phyloP scores from a whole-genome alignment of 2,329 filamentous ascomycete genomes.

The Fusarium udum region DNA sequence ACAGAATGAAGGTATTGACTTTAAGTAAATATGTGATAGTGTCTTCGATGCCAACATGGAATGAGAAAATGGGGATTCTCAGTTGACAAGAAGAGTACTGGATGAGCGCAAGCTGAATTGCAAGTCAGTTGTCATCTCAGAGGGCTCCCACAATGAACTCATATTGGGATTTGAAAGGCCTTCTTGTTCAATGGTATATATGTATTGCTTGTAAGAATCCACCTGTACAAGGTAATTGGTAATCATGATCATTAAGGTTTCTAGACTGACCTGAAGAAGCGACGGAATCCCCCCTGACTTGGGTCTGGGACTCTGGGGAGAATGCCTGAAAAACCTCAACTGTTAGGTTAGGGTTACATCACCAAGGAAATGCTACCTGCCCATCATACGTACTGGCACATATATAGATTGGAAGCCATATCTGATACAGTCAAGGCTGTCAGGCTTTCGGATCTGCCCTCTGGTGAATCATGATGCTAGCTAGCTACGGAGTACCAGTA shows the following conservation, averaged over 20 bases:
- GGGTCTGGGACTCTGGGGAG: background rate
- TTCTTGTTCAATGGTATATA: background rate
- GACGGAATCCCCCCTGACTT: background rate
- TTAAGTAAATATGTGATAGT: background rate
- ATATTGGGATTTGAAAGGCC: background rate
- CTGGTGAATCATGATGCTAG: background rate
- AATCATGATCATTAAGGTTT: background rate
- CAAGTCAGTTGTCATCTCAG: background rate
- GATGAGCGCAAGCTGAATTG: background rate
- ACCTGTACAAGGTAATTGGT: background rate
- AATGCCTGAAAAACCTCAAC: background rate
- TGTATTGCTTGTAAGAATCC: background rate
- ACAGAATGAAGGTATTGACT: background rate
- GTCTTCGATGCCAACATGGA: background rate
- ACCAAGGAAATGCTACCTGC: background rate
- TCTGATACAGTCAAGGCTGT: background rate
- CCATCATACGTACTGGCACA: background rate
- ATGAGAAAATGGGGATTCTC: background rate
- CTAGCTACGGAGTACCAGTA: background rate
- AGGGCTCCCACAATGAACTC: background rate
- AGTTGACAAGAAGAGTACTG: background rate
- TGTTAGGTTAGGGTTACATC: background rate
- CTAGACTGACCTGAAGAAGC: background rate
- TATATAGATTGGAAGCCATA: background rate
- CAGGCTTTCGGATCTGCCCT: constrained; percentile 5